A percentile compares a stretch with the other conserved stretches of the same genome.
Conservation (phyloP, 192 early-diverging fungal species). For the Linnemannia exigua region DNA sequence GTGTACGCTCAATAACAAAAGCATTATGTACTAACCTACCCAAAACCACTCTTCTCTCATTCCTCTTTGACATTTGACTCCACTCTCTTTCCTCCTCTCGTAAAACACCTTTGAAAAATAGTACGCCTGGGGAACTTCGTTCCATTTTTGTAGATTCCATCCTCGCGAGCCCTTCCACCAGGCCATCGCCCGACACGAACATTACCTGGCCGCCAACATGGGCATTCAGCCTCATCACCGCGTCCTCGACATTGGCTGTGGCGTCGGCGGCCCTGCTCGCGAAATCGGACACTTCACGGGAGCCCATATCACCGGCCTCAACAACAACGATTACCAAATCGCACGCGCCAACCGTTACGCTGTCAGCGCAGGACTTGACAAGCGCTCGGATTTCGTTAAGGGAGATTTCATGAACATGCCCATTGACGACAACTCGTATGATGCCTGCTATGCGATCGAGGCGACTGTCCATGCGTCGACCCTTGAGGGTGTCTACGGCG, state of each 20-base stretch:
- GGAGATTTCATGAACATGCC: slow-evolving; percentile 93
- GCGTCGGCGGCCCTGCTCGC: slow-evolving; percentile 96
- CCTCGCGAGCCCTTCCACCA: slow-evolving; percentile 81
- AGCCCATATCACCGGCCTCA: slow-evolving; percentile 91
- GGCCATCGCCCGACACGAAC: slow-evolving; percentile 93
- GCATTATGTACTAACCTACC: no score
- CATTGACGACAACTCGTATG: slow-evolving; percentile 82
- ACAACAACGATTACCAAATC: slow-evolving; percentile 97
- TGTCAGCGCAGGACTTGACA: slow-evolving; percentile 73
- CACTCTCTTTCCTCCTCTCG: neutral
- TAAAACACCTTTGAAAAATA: neutral
- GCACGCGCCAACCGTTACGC: slow-evolving; percentile 82
- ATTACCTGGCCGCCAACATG: slow-evolving; percentile 84
- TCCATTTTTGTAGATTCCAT: slow-evolving; percentile 93
- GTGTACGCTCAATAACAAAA: no score
- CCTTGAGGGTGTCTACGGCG: slow-evolving; percentile 88
- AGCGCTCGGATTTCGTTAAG: slow-evolving; percentile 67
- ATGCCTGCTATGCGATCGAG: slow-evolving; percentile 97
- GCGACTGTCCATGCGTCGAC: slow-evolving; percentile 92
- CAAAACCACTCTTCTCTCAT: no score
- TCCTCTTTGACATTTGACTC: no score
- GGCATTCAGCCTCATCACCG: slow-evolving; percentile 76
- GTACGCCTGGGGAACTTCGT: slow-evolving; percentile 90
- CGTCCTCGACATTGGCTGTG: slow-evolving; percentile 95
- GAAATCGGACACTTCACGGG: slow-evolving; percentile 94